Base-by-base conservation (phyloP, 2,329 filamentous ascomycete genomes). In the Colletotrichum shisoi region DNA sequence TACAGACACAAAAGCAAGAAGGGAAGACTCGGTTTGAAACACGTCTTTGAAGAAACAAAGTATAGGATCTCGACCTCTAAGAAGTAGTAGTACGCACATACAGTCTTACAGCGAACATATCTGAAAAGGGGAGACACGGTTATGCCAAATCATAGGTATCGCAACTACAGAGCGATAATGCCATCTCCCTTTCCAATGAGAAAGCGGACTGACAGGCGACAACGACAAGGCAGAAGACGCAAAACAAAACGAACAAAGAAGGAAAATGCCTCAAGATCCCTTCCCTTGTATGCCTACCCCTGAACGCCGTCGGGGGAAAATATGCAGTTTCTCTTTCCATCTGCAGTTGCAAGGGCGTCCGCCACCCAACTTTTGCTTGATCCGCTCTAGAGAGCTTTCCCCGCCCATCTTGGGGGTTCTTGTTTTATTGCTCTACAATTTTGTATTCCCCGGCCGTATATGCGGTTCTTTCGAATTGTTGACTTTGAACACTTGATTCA, bases 201-300 rank as follows among this genome's bases (percentile, higher is more conserved):
- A 53, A 19, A 52, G 49, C 13, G 5, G 49, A 39, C 4, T 37
- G 13, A n/a, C 51, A n/a, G n/a, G 39, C 12, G 27, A 21, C 51
- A 48, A 17, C 3, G 27, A 64, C 15, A 37, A 45, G 9, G 7
- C 13, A 24, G 46, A 49, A 44, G 37, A 39, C 40, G 58, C 45
- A 53, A 65, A 60, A 61, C 24, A 58, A 54, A 46, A 49, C 52
- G 58, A 62, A 46, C 31, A 62, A 40, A 66, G 34, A 57, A 63
- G 13, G 40, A 46, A 63, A 62, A 70, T 63, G 57, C 40, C 40
- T 42, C 24, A 39, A 46, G 51, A 60, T 56, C 56, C 49, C 60
- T 46, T 56, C 56, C 49, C 60, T 46, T 68, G 42, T 57, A 60
- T 68, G 65, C 65, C 65, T 68, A 31, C 61, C 65, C 44, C 44